A percentile compares a stretch with the other conserved stretches of the same genome.
These are phyloP conservation scores for Stereocaulon alpinum DNA, from an alignment of 495 filamentous ascomycete species.

Conservation along the genomic window DNA sequence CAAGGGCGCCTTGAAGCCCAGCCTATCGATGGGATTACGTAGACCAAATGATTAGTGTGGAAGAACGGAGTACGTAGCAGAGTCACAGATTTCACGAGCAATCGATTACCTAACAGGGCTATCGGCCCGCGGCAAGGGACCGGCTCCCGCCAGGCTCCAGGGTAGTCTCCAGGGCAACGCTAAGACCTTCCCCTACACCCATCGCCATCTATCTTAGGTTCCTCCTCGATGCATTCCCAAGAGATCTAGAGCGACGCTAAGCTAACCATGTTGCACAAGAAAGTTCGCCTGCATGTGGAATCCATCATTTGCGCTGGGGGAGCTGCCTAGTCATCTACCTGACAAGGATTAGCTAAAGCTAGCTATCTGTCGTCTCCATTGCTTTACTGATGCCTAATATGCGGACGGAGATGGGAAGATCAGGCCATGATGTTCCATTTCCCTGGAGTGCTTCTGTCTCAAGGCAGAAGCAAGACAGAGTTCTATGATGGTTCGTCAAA, in stretches of 20 bases:
- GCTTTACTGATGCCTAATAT: not conserved
- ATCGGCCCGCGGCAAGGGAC: too few species aligned
- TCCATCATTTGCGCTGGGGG: not conserved
- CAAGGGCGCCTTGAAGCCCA: too few species aligned
- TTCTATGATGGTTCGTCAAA: constrained; percentile 2
- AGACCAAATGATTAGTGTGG: too few species aligned
- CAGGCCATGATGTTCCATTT: too few species aligned
- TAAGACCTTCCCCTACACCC: not conserved
- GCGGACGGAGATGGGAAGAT: not conserved
- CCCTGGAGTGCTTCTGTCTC: too few species aligned
- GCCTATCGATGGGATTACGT: too few species aligned
- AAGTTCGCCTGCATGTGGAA: not conserved
- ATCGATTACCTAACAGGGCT: too few species aligned
- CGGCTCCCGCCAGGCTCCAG: too few species aligned
- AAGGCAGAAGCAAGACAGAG: not conserved
- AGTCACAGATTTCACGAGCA: too few species aligned
- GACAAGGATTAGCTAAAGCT: not conserved
- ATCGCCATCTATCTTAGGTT: too few species aligned
- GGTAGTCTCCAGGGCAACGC: too few species aligned
- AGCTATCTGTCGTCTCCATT: not conserved
- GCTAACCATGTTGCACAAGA: not conserved
- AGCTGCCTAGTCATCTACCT: not conserved
- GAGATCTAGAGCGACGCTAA: not conserved
- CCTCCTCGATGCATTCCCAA: not conserved
- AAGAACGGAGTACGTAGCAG: too few species aligned